phyloP scores from a whole-genome alignment of 2,329 filamentous ascomycete genomes.

The Gnomoniopsis sp. region DNA sequence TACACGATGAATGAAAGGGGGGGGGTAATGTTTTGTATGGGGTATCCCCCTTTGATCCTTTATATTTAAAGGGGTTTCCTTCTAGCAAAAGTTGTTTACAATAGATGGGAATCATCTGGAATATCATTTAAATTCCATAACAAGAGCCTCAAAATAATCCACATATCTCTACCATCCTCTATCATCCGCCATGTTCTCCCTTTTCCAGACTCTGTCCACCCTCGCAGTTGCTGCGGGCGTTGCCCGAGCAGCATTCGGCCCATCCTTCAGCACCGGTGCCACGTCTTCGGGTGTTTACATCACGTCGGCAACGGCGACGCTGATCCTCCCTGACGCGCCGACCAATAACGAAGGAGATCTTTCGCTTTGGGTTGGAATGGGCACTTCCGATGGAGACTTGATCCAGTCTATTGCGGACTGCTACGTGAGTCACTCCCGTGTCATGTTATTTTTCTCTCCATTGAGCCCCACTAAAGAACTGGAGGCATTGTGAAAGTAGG shows the following conservation, averaged over 20 bases:
- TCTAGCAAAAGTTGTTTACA: no score
- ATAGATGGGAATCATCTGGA: no score
- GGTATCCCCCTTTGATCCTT: no score
- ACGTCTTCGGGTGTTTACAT: slow-evolving; percentile 37
- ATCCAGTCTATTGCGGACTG: slow-evolving; percentile 44
- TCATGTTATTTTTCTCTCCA: no score
- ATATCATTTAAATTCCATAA: no score
- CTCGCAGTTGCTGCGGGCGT: slow-evolving; percentile 18
- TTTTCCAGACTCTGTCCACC: slow-evolving; percentile 1
- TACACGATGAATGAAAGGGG: no score
- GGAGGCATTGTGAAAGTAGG: no score
- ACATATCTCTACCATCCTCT: no score
- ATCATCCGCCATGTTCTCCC: slow-evolving; percentile 2
- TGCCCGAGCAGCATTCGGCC: slow-evolving; percentile 30
- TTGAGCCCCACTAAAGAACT: no score
- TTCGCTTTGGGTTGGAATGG: slow-evolving; percentile 50
- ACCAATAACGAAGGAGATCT: slow-evolving; percentile 32
- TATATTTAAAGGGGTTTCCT: no score
- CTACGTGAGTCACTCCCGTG: not conserved
- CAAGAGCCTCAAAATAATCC: no score
- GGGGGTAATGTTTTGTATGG: no score
- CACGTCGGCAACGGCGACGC: slow-evolving; percentile 39
- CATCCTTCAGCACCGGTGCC: slow-evolving; percentile 41
- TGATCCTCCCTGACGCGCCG: slow-evolving; percentile 37
- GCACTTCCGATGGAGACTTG: slow-evolving; percentile 40